Conservation (phyloP, 2,329 filamentous ascomycete genomes). For the Colletotrichum liriopes region DNA sequence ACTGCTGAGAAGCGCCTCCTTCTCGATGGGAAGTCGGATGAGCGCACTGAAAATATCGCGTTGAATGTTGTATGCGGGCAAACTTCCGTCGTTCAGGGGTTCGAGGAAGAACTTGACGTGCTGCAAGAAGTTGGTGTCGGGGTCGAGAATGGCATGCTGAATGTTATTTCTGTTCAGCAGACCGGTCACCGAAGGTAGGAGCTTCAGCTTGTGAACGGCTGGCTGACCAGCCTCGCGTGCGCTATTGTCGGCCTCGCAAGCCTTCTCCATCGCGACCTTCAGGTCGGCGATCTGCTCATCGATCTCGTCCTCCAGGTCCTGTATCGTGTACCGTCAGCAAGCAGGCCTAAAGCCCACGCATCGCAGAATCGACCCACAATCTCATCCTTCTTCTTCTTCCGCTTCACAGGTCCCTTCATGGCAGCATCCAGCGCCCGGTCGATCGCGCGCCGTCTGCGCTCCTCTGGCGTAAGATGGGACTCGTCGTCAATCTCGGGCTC, state of each 20-base stretch:
- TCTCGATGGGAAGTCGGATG: constrained; percentile 86
- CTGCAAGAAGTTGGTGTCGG: constrained; percentile 94
- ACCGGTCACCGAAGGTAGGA: constrained; percentile 90
- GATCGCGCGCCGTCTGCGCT: constrained; percentile 86
- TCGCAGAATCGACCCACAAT: constrained; percentile 72
- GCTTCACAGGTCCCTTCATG: constrained; percentile 83
- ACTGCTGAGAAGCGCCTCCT: constrained; percentile 89
- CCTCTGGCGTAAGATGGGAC: constrained; percentile 85
- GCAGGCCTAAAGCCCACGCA: background rate
- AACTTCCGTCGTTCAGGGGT: constrained; percentile 91
- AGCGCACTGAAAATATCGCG: constrained; percentile 91
- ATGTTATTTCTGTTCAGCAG: constrained; percentile 92
- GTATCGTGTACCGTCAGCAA: constrained; percentile 46
- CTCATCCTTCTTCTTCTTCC: constrained; percentile 86
- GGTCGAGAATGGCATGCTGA: constrained; percentile 88
- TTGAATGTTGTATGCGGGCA: constrained; percentile 98
- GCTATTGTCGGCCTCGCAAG: constrained; percentile 88
- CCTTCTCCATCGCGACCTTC: constrained; percentile 90
- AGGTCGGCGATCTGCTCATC: constrained; percentile 92
- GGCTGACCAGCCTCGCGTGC: constrained; percentile 85
- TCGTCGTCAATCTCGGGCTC: constrained; percentile 78
- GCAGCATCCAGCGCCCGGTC: constrained; percentile 91
- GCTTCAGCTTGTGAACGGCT: constrained; percentile 92
- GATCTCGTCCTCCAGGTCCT: constrained; percentile 92
- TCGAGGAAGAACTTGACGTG: constrained; percentile 98